Evolutionary conservation across 306 rosid genomes (phyloP), one percentile per base, ranked within the genome.

Genomic region (Acmispon strigosus): DNA sequence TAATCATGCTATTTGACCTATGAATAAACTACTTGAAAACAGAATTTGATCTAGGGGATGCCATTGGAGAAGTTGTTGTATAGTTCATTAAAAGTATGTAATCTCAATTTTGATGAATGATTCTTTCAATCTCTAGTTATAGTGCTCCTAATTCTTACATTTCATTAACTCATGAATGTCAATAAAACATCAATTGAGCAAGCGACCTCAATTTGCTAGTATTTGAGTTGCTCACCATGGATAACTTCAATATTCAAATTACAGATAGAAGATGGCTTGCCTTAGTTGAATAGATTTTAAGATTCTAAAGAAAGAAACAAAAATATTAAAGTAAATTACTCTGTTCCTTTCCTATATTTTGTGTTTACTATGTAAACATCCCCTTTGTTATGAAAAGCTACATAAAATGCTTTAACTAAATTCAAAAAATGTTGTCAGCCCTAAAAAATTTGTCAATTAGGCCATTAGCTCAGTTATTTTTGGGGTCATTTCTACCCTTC

Each of bases 1-100:
- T 27, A 48, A 34, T 43, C 49, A 49, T 80, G 66, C 68, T 52
- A 27, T 58, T 53, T 11, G 70, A 70, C 61, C 6, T 41, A 59
- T 64, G 9, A 17, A 60, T 49, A 55, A 12, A 62, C 44, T 58
- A 52, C 59, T n/a, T 11, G n/a, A 43, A 18, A 64, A 56, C 34
- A 10, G 36, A 55, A 45, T 43, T n/a, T 4, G 20, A 78, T 64
- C 32, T 56, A 13, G 19, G 18, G 55, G 57, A 55, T 55, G 64
- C 22, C 22, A 61, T 37, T 60, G 29, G 58, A 54, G 19, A 19
- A 47, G 18, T 55, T 10, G 18, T 55, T 10, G 18, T 22, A 29
- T 27, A 49, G 44, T 52, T 66, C 19, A 17, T 61, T 6, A 48
- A 15, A 47, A 61, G 14, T 15, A 24, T 8, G 6, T 24, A 41